A percentile compares a stretch with the other conserved stretches of the same genome.
These are phyloP conservation scores for Colletotrichum sp. DNA, from an alignment of 2,329 filamentous ascomycete genomes.

Conservation along the genomic window DNA sequence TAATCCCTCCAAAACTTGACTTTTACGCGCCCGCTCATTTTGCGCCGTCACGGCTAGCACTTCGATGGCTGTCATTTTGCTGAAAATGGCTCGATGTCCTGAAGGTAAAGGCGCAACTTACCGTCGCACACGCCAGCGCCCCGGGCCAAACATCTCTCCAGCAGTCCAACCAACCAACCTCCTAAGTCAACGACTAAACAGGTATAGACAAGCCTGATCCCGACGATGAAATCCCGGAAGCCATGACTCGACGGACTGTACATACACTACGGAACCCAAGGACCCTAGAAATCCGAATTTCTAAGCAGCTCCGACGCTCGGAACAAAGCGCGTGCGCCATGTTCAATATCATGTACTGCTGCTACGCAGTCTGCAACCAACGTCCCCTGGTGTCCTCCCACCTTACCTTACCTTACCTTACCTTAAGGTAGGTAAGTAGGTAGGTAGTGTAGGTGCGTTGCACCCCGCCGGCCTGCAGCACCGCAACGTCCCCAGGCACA, in stretches of 20 bases:
- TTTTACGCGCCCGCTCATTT: neutral
- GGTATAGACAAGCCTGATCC: neutral
- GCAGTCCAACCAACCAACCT: neutral
- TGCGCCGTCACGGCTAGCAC: neutral
- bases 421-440: too few species aligned
- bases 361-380: neutral
- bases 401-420: too few species aligned
- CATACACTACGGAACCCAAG: neutral
- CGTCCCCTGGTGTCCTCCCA: neutral
- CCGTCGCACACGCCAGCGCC: neutral
- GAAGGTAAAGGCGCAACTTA: neutral
- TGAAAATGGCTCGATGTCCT: neutral
- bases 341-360: neutral
- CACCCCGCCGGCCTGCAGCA: neutral
- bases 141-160: neutral
- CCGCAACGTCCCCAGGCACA: too few species aligned
- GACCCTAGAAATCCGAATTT: conserved; percentile 10
- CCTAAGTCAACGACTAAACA: neutral
- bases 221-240: conserved; percentile 7
- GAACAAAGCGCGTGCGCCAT: neutral
- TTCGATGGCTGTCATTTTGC: neutral
- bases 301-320: conserved; percentile 18
- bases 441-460: neutral
- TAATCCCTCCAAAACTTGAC: neutral
- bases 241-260: conserved; percentile 7